Conservation (phyloP, 129 eudicot species). For the Pulicaria dysenterica region DNA sequence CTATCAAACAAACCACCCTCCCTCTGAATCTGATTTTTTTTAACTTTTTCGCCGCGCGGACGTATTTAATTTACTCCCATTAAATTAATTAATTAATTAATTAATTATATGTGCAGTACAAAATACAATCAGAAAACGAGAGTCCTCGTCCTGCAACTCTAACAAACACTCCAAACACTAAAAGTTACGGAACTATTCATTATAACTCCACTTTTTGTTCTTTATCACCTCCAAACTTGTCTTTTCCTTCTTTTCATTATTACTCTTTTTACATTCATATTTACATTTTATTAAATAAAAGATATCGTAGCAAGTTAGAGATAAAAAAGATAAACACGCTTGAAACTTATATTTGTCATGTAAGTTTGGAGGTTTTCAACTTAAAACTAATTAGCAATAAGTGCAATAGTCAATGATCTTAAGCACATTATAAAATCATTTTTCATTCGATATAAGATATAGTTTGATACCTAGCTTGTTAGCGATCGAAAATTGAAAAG, state of each 20-base stretch:
- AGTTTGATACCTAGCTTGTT: too few relatives aligned
- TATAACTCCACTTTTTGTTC: slow-evolving; percentile 34
- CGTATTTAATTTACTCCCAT: slow-evolving; percentile 22
- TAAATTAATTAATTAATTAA: background rate
- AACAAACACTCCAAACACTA: slow-evolving; percentile 44
- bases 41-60: slow-evolving; percentile 66
- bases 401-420: too few relatives aligned
- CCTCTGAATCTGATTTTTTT: slow-evolving; percentile 37
- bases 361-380: too few relatives aligned
- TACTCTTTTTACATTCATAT: background rate
- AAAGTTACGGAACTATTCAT: slow-evolving; percentile 32
- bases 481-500: too few relatives aligned
- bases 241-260: slow-evolving; percentile 25
- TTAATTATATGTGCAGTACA: slow-evolving; percentile 12
- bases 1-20: slow-evolving; percentile 52
- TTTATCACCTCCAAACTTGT: slow-evolving; percentile 28
- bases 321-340: too few relatives aligned
- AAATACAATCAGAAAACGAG: slow-evolving; percentile 37
- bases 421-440: too few relatives aligned
- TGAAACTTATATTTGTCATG: too few relatives aligned
- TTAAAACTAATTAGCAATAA: too few relatives aligned
- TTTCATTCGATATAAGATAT: too few relatives aligned
- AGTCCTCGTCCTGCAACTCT: slow-evolving; percentile 31
- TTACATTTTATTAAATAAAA: too few relatives aligned
- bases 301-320: too few relatives aligned